Conservation (phyloP, 2,329 filamentous ascomycete genomes). For the Claviceps capensis region DNA sequence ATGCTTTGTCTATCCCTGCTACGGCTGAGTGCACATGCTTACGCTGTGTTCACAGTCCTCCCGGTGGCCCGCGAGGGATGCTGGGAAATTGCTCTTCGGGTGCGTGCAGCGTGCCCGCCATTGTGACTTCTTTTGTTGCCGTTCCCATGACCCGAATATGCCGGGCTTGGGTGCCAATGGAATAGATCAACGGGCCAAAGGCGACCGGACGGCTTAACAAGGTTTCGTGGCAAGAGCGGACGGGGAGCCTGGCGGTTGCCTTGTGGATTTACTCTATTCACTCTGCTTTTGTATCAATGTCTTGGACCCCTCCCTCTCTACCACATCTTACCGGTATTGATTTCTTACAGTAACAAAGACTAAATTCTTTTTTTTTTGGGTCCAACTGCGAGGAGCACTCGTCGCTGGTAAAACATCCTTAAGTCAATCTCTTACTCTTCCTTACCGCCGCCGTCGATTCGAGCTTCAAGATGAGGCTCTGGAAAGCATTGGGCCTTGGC, state of each 20-base stretch:
- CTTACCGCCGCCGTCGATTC: background rate
- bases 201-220: background rate
- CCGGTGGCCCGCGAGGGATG: no score
- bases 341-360: background rate
- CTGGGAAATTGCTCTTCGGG: no score
- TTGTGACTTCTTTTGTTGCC: no score
- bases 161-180: no score
- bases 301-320: background rate
- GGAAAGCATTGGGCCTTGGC: background rate
- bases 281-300: background rate
- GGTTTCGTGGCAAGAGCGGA: background rate
- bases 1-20: no score
- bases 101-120: no score
- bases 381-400: background rate
- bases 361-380: background rate
- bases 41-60: no score
- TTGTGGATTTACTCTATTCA: background rate
- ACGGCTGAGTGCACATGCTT: no score
- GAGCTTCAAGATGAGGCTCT: background rate
- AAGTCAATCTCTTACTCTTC: background rate
- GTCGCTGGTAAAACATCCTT: background rate
- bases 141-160: no score
- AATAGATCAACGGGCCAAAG: no score
- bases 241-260: background rate
- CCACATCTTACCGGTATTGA: background rate